phyloP scores from a whole-genome alignment of 768 basidiomycete genomes.

The Psilocybe subaeruginosa region DNA sequence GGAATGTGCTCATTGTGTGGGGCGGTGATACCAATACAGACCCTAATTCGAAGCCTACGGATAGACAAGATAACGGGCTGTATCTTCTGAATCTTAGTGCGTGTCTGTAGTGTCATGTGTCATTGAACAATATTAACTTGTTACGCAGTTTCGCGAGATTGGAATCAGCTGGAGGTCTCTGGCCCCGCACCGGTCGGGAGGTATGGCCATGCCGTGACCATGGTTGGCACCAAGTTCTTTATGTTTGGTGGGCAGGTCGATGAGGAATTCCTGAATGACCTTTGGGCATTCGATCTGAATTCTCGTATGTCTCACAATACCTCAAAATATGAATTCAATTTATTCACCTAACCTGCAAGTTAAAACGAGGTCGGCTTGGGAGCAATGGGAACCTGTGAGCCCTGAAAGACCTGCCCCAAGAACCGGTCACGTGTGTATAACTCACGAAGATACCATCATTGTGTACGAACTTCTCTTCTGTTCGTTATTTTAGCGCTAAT shows the following conservation, averaged over 20 bases:
- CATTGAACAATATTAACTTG: conserved; percentile 4
- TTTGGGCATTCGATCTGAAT: conserved; percentile 96
- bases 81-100: conserved; percentile 93
- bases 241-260: conserved; percentile 97
- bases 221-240: conserved; percentile 89
- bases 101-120: conserved; percentile 29
- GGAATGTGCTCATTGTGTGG: conserved; percentile 96
- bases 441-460: conserved; percentile 81
- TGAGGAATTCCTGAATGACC: conserved; percentile 90
- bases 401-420: conserved; percentile 74
- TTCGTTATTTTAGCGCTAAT: conserved; percentile 1
- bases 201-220: conserved; percentile 95
- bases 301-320: conserved; percentile 60
- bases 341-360: conserved; percentile 47
- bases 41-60: conserved; percentile 56
- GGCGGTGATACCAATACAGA: conserved; percentile 95
- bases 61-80: conserved; percentile 88
- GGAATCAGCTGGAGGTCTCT: conserved; percentile 84
- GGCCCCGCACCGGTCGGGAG: conserved; percentile 84
- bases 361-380: conserved; percentile 84
- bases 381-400: conserved; percentile 66
- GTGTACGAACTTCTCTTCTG: conserved; percentile 54
- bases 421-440: conserved; percentile 91
- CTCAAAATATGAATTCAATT: conserved; percentile 6
- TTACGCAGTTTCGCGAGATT: conserved; percentile 82